Evolutionary conservation across 2,329 filamentous ascomycete genomes (phyloP).

Genomic region (Colletotrichum plurivorum): DNA sequence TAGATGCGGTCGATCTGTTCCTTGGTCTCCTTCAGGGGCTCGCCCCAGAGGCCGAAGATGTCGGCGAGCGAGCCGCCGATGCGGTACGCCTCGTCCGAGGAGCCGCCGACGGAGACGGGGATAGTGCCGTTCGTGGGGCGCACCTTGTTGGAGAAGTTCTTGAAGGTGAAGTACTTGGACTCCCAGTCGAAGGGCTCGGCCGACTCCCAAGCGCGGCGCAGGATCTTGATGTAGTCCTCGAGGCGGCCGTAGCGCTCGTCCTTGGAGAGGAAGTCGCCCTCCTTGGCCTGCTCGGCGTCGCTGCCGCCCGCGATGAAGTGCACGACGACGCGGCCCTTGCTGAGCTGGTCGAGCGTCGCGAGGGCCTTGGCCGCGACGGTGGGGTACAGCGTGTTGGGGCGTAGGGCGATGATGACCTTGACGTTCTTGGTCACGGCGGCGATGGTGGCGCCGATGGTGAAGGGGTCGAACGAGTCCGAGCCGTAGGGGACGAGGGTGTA

Average conservation of each 20-base stretch:
- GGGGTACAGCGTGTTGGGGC: constrained; percentile 73
- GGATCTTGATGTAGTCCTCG: constrained; percentile 74
- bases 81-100: constrained; percentile 71
- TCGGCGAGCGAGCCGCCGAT: constrained; percentile 71
- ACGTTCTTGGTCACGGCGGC: constrained; percentile 69
- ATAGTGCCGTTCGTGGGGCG: constrained; percentile 67
- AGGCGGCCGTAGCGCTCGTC: constrained; percentile 70
- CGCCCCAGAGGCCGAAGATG: constrained; percentile 76
- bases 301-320: constrained; percentile 75
- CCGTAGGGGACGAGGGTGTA: constrained; percentile 74
- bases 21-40: constrained; percentile 74
- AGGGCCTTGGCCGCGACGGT: constrained; percentile 74
- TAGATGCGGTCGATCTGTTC: constrained; percentile 74
- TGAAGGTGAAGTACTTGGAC: constrained; percentile 72
- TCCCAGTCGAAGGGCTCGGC: constrained; percentile 73
- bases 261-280: constrained; percentile 72
- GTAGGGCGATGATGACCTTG: constrained; percentile 73
- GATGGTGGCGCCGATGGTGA: constrained; percentile 72
- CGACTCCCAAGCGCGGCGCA: constrained; percentile 71
- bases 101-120: constrained; percentile 72
- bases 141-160: constrained; percentile 68
- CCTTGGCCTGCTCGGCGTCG: constrained; percentile 71
- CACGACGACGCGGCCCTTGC: constrained; percentile 69
- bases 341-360: constrained; percentile 73
- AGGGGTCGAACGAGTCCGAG: constrained; percentile 69